A percentile compares a stretch with the other conserved stretches of the same genome.
phyloP scores from a whole-genome alignment of 2,329 filamentous ascomycete genomes.

The Rhynchosporium secalis region DNA sequence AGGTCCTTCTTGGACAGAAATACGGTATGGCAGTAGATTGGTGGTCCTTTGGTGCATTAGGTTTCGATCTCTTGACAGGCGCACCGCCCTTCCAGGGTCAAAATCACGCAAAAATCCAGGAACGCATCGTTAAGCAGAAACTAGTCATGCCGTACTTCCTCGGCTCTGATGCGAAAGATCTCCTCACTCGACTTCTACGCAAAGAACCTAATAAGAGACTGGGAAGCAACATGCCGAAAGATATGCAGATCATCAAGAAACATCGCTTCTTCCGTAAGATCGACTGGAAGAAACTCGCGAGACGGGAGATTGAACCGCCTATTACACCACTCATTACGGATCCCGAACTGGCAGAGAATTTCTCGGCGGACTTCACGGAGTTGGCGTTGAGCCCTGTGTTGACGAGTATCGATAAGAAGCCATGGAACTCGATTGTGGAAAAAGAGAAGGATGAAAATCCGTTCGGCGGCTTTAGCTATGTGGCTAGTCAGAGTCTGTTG shows the following conservation, averaged over 20 bases:
- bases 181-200: constrained; percentile 83
- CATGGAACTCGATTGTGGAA: constrained; percentile 30
- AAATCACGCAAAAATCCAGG: constrained; percentile 92
- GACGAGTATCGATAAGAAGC: not conserved
- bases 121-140: constrained; percentile 95
- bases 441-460: constrained; percentile 36
- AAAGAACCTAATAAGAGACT: constrained; percentile 92
- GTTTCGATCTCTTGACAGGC: constrained; percentile 90
- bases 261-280: constrained; percentile 98
- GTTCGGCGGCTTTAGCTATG: constrained; percentile 42
- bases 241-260: constrained; percentile 80
- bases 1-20: constrained; percentile 82
- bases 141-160: constrained; percentile 86
- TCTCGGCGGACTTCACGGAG: not conserved
- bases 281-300: constrained; percentile 85
- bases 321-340: constrained; percentile 94
- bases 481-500: constrained; percentile 40
- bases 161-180: constrained; percentile 86
- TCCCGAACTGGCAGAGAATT: constrained; percentile 82
- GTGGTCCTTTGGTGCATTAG: constrained; percentile 96
- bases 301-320: constrained; percentile 79
- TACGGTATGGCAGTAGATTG: constrained; percentile 97
- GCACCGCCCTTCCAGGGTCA: constrained; percentile 86
- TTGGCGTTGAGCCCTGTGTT: not conserved
- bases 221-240: constrained; percentile 84